phyloP scores from a whole-genome alignment of 805 yeast species.

The Grigorovia jiainica region DNA sequence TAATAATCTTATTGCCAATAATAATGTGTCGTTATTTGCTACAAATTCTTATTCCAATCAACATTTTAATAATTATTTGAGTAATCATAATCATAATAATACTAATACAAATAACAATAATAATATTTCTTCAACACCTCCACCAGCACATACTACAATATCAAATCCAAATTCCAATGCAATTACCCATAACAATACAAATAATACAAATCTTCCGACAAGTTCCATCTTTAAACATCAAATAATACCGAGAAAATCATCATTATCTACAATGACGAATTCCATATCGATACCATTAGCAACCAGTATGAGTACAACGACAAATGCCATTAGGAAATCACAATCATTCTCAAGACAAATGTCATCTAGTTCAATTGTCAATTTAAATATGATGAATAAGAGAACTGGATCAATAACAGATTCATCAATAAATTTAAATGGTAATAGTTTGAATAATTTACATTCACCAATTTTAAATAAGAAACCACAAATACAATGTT shows the following conservation, averaged over 20 bases:
- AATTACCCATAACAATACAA: neutral
- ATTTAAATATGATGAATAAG: slow-evolving; percentile 9
- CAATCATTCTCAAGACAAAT: slow-evolving; percentile 19
- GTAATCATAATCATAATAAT: slow-evolving; percentile 1
- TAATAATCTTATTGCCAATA: neutral
- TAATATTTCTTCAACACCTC: slow-evolving; percentile 1
- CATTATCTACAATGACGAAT: slow-evolving; percentile 3
- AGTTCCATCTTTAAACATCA: slow-evolving; percentile 1
- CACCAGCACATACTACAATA: neutral
- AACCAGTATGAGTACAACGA: slow-evolving; percentile 7
- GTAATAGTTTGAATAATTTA: neutral
- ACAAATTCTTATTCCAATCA: neutral
- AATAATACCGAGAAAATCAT: slow-evolving; percentile 3
- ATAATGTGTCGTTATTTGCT: neutral
- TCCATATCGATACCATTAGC: slow-evolving; percentile 6
- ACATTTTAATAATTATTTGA: slow-evolving; percentile 1
- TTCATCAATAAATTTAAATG: slow-evolving; percentile 7
- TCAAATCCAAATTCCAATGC: slow-evolving; percentile 1
- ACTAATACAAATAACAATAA: neutral
- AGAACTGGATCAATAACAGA: slow-evolving; percentile 17
- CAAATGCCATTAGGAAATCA: slow-evolving; percentile 23
- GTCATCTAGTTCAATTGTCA: slow-evolving; percentile 22
- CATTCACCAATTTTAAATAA: slow-evolving; percentile 4
- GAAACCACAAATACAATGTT: slow-evolving; percentile 43
- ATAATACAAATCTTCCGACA: neutral